Percentiles rank a stretch among this genome's conserved stretches.
Conservation (phyloP, 306 rosid genomes). For the Morella rubra region DNA sequence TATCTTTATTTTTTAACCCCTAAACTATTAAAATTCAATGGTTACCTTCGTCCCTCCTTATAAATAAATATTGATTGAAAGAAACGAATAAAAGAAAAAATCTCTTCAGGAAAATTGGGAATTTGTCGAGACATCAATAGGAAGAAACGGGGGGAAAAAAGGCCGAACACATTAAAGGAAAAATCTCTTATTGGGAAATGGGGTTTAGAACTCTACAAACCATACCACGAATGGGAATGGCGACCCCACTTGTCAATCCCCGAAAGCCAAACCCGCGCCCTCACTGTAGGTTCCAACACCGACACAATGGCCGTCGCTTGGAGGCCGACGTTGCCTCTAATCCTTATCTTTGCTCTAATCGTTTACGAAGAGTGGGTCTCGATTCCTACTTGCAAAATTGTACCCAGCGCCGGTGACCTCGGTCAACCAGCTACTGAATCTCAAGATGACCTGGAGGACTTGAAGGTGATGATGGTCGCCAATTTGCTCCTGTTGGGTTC, state of each 20-base stretch:
- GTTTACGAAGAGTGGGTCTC: constrained; percentile 55
- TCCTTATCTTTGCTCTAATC: constrained; percentile 35
- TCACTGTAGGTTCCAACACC: background rate
- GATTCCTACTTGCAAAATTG: constrained; percentile 48
- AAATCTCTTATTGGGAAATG: background rate
- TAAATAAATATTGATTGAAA: too few relatives aligned
- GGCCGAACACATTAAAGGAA: background rate
- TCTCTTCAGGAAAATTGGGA: too few relatives aligned
- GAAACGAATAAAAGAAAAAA: too few relatives aligned
- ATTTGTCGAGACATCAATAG: too few relatives aligned
- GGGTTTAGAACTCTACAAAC: background rate
- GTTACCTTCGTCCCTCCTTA: too few relatives aligned
- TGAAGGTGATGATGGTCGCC: constrained; percentile 67
- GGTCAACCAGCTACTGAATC: constrained; percentile 5
- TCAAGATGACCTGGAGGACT: constrained; percentile 31
- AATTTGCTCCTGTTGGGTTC: constrained; percentile 59
- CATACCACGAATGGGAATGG: background rate
- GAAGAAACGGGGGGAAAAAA: too few relatives aligned
- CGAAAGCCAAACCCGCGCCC: background rate
- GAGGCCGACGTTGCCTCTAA: constrained; percentile 36
- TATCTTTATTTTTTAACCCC: too few relatives aligned
- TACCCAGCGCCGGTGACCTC: constrained; percentile 16
- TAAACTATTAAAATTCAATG: too few relatives aligned
- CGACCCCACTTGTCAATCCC: background rate
- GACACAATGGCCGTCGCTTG: constrained; percentile 34